phyloP scores from a whole-genome alignment of 805 yeast species.

The Sugiyamaella boreocaroliniensis region DNA sequence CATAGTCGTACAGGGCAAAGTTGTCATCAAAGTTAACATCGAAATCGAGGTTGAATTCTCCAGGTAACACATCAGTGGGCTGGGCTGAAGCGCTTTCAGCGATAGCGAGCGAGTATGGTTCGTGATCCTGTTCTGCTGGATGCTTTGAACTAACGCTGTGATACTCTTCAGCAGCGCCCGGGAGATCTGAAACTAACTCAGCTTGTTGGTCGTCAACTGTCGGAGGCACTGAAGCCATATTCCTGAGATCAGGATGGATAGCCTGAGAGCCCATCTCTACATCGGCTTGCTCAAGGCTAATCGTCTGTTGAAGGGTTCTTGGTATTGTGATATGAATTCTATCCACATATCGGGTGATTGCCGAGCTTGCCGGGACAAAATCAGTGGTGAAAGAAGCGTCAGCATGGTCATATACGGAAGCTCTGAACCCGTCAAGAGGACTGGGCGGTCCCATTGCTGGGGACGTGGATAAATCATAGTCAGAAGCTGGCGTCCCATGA shows the following conservation, averaged over 20 bases:
- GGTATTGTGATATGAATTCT: too few species aligned
- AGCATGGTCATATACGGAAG: not conserved
- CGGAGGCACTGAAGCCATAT: too few species aligned
- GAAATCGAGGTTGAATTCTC: not conserved
- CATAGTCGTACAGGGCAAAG: conserved; percentile 3
- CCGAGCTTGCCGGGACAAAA: not conserved
- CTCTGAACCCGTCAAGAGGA: not conserved
- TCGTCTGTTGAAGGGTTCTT: too few species aligned
- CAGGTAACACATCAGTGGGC: not conserved
- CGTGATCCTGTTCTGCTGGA: not conserved
- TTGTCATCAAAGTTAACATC: not conserved
- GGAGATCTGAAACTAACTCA: not conserved
- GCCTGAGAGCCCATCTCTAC: too few species aligned
- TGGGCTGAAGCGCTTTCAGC: not conserved
- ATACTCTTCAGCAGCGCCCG: not conserved
- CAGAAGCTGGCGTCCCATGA: conserved; percentile 3
- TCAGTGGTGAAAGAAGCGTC: not conserved
- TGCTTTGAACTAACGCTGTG: too few species aligned
- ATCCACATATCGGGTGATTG: not conserved
- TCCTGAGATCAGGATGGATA: too few species aligned
- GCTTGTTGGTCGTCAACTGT: too few species aligned
- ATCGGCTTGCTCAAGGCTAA: too few species aligned
- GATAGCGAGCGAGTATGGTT: not conserved
- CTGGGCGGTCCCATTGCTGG: not conserved
- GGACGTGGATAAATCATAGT: conserved; percentile 1